phyloP scores from a whole-genome alignment of 2,329 filamentous ascomycete species.

The Dactylonectria macrodidyma region DNA sequence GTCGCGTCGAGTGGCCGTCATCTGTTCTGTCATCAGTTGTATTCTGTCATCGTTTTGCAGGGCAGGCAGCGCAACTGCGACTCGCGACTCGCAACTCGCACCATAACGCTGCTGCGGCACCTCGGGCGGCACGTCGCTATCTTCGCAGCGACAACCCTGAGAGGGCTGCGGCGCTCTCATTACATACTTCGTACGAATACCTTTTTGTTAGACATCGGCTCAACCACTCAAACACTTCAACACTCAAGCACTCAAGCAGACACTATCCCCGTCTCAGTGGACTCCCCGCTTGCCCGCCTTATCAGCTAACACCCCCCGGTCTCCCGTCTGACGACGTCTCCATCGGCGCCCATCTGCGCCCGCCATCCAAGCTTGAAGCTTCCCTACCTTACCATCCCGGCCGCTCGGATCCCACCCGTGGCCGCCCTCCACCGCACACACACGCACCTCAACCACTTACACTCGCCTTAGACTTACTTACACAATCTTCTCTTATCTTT shows the following conservation, averaged over 20 bases:
- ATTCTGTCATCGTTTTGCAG: slow-evolving; percentile 10
- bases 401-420: slow-evolving; percentile 49
- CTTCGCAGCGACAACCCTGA: background rate
- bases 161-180: slow-evolving; percentile 8
- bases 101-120: slow-evolving; percentile 2
- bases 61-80: background rate
- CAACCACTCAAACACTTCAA: background rate
- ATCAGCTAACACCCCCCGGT: slow-evolving; percentile 47
- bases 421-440: slow-evolving; percentile 18
- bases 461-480: slow-evolving; percentile 38
- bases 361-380: slow-evolving; percentile 45
- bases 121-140: background rate
- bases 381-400: slow-evolving; percentile 47
- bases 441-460: slow-evolving; percentile 44
- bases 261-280: slow-evolving; percentile 42
- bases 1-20: slow-evolving; percentile 21
- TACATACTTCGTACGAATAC: slow-evolving; percentile 28
- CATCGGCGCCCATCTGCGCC: slow-evolving; percentile 51
- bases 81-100: too few relatives aligned
- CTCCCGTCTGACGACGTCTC: slow-evolving; percentile 43
- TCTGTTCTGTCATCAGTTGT: slow-evolving; percentile 4
- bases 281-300: slow-evolving; percentile 47
- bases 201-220: slow-evolving; percentile 23
- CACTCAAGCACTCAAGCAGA: background rate
- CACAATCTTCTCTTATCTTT: slow-evolving; percentile 45